phyloP scores from a whole-genome alignment of 805 yeast species.

The Saccharomyces eubayanus region DNA sequence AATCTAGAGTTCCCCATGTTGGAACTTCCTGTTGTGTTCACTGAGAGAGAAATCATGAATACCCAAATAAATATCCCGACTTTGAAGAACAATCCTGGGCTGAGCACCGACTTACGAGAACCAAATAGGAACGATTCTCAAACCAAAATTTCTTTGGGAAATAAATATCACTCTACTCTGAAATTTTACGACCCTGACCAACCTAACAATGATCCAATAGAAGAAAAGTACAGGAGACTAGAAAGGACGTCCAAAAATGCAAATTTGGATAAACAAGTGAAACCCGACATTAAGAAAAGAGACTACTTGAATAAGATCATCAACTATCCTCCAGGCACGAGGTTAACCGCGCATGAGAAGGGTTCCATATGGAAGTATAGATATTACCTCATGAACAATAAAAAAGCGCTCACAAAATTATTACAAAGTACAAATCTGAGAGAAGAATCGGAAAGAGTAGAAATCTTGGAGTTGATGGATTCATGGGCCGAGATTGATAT shows the following conservation, averaged over 20 bases:
- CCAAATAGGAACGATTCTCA: constrained; percentile 20
- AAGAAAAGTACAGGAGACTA: constrained; percentile 72
- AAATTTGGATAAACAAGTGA: constrained; percentile 71
- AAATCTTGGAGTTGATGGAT: constrained; percentile 65
- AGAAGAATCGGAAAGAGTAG: constrained; percentile 70
- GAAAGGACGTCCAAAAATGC: constrained; percentile 77
- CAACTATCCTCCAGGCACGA: constrained; percentile 74
- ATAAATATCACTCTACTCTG: constrained; percentile 26
- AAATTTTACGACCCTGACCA: constrained; percentile 64
- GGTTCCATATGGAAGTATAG: constrained; percentile 86
- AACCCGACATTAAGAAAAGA: constrained; percentile 78
- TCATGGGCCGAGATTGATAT: constrained; percentile 69
- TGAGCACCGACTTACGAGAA: constrained; percentile 24
- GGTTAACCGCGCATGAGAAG: constrained; percentile 72
- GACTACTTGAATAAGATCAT: constrained; percentile 64
- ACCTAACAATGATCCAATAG: constrained; percentile 69
- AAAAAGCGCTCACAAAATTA: constrained; percentile 67
- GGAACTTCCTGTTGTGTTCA: constrained; percentile 63
- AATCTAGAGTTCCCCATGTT: constrained; percentile 54
- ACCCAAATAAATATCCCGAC: constrained; percentile 29
- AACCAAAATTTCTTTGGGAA: constrained; percentile 18
- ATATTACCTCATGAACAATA: constrained; percentile 64
- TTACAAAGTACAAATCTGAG: constrained; percentile 84
- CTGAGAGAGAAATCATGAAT: constrained; percentile 42
- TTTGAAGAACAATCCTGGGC: constrained; percentile 38